A percentile compares a stretch with the other conserved stretches of the same genome.
phyloP scores from a whole-genome alignment of 2,329 filamentous ascomycete genomes.

The Gnomoniopsis smithogilvyi region DNA sequence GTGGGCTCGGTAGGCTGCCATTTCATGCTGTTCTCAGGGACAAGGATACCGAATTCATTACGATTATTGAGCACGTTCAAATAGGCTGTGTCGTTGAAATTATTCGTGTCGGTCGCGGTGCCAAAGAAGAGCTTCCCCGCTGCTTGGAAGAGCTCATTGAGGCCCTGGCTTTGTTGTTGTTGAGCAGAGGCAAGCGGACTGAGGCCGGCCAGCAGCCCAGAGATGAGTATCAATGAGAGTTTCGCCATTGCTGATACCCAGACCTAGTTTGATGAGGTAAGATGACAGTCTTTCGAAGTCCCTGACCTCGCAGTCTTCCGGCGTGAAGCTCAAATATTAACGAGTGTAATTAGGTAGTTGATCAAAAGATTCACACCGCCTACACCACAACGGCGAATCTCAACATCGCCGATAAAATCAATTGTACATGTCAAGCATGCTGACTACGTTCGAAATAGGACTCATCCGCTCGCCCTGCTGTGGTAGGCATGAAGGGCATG shows the following conservation, averaged over 20 bases:
- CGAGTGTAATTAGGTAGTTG: background rate
- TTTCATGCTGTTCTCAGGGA: slow-evolving; percentile 52
- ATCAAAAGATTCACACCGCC: no score
- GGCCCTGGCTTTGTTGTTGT: slow-evolving; percentile 23
- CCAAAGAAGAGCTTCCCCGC: slow-evolving; percentile 53
- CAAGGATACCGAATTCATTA: slow-evolving; percentile 55
- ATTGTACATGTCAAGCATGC: background rate
- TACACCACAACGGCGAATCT: no score
- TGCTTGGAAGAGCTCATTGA: slow-evolving; percentile 43
- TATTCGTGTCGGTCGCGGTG: slow-evolving; percentile 50
- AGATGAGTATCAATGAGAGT: background rate
- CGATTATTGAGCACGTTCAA: slow-evolving; percentile 43
- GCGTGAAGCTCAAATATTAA: background rate
- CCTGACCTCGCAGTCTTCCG: background rate
- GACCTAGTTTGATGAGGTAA: no score
- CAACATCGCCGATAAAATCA: no score
- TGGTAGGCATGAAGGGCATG: background rate
- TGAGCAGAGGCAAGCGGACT: background rate
- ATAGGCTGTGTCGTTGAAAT: slow-evolving; percentile 48
- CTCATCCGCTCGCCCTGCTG: background rate
- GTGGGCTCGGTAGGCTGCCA: slow-evolving; percentile 56
- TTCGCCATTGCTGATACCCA: background rate
- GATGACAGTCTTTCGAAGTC: no score
- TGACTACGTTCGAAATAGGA: background rate
- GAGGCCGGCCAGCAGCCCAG: background rate